These are phyloP conservation scores for Kodamaea nitidulidarum DNA, from an alignment of 805 yeast species.

Conservation along the genomic window DNA sequence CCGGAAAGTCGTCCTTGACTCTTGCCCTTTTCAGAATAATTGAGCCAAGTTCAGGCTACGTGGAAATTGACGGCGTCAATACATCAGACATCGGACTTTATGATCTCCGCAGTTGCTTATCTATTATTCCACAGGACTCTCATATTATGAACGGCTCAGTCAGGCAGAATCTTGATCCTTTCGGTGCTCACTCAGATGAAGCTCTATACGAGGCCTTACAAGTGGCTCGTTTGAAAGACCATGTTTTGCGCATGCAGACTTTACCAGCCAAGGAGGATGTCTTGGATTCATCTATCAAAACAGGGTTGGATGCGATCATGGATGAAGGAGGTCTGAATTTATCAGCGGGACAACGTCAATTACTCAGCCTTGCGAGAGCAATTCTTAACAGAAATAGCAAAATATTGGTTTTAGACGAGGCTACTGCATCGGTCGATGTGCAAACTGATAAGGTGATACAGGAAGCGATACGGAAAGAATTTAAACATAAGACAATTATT, in stretches of 20 bases:
- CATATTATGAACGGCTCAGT: slow-evolving; percentile 87
- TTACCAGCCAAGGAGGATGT: slow-evolving; percentile 12
- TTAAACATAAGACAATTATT: slow-evolving; percentile 70
- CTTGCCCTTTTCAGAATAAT: slow-evolving; percentile 81
- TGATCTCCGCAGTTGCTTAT: slow-evolving; percentile 71
- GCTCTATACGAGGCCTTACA: slow-evolving; percentile 79
- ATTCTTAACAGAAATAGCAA: slow-evolving; percentile 45
- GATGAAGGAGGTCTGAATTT: slow-evolving; percentile 79
- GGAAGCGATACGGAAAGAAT: slow-evolving; percentile 70
- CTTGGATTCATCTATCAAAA: neutral
- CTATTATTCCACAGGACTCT: slow-evolving; percentile 92
- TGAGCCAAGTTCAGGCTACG: slow-evolving; percentile 66
- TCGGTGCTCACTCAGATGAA: slow-evolving; percentile 59
- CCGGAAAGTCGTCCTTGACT: slow-evolving; percentile 73
- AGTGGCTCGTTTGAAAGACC: slow-evolving; percentile 70
- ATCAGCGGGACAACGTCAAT: slow-evolving; percentile 84
- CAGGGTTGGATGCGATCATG: slow-evolving; percentile 24
- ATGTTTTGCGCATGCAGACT: slow-evolving; percentile 42
- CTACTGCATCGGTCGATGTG: slow-evolving; percentile 75
- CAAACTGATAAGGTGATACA: slow-evolving; percentile 80
- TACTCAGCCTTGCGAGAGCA: slow-evolving; percentile 81
- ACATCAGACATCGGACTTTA: slow-evolving; percentile 66
- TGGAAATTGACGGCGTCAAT: slow-evolving; percentile 66
- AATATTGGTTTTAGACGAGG: slow-evolving; percentile 26
- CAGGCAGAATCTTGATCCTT: slow-evolving; percentile 84